These are phyloP conservation scores for Rhododendron mucronatum DNA, from an alignment of 148 eudicot genomes.

Conservation along the genomic window DNA sequence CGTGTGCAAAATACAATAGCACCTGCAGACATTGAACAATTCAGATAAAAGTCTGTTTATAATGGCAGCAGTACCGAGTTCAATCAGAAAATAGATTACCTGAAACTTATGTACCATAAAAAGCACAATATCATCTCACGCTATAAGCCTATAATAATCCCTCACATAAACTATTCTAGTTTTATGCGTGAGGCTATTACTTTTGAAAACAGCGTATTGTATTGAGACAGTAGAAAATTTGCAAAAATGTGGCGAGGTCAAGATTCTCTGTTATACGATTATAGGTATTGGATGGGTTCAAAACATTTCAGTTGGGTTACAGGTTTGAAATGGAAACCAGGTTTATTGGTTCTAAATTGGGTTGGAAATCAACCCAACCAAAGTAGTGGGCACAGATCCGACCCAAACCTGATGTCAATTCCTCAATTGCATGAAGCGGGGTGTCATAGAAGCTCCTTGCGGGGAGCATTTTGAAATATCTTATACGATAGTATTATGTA, in stretches of 20 bases:
- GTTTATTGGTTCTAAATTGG: neutral
- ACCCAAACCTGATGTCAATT: neutral
- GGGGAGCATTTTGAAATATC: neutral
- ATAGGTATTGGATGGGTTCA: neutral
- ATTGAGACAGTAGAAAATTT: neutral
- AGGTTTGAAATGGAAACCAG: neutral
- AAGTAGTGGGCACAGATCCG: neutral
- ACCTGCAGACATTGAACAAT: slow-evolving; percentile 44
- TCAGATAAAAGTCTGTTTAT: neutral
- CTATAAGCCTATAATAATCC: neutral
- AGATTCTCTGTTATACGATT: neutral
- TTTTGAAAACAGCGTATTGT: neutral
- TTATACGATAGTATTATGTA: too few relatives aligned
- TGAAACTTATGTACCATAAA: neutral
- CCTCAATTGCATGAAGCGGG: neutral
- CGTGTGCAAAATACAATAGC: slow-evolving; percentile 80
- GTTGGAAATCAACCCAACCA: neutral
- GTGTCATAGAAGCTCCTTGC: neutral
- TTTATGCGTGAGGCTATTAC: neutral
- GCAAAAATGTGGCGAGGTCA: neutral
- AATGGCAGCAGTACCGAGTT: neutral
- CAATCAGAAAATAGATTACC: neutral
- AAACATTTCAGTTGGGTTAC: neutral
- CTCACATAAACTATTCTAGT: neutral
- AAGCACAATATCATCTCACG: neutral